phyloP scores from a whole-genome alignment of 2,329 filamentous ascomycete species.

The Fusarium annulatum region DNA sequence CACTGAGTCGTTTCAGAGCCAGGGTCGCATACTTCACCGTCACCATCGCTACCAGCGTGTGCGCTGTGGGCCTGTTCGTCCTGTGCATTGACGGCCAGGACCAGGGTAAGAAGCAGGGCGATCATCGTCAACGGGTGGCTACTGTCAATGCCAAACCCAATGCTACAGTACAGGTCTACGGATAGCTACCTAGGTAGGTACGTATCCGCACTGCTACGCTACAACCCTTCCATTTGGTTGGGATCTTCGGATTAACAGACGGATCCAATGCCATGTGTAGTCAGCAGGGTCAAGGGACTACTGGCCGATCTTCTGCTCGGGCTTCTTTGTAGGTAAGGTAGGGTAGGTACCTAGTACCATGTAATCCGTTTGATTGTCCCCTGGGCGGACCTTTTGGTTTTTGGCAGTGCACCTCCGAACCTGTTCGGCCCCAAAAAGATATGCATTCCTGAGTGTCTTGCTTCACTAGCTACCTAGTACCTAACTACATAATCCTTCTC shows the following conservation, averaged over 20 bases:
- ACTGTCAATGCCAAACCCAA: slow-evolving; percentile 2
- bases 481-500: neutral
- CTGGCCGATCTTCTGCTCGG: neutral
- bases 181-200: neutral
- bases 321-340: neutral
- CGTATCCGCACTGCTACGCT: slow-evolving; percentile 15
- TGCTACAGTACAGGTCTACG: neutral
- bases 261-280: slow-evolving; percentile 20
- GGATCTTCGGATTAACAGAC: slow-evolving; percentile 36
- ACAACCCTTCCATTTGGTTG: slow-evolving; percentile 15
- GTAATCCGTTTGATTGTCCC: neutral
- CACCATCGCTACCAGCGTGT: slow-evolving; percentile 35
- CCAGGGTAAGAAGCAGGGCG: slow-evolving; percentile 41
- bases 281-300: slow-evolving; percentile 16
- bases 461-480: neutral
- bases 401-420: slow-evolving; percentile 2
- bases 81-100: slow-evolving; percentile 34
- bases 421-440: neutral
- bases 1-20: slow-evolving; percentile 25
- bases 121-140: slow-evolving; percentile 48
- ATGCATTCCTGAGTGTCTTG: neutral
- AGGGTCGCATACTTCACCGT: slow-evolving; percentile 40
- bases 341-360: neutral
- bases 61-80: slow-evolving; percentile 23
- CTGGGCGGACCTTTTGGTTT: slow-evolving; percentile 1